Evolutionary conservation across 768 basidiomycete genomes (phyloP).

Genomic region (Boletus speciosus): DNA sequence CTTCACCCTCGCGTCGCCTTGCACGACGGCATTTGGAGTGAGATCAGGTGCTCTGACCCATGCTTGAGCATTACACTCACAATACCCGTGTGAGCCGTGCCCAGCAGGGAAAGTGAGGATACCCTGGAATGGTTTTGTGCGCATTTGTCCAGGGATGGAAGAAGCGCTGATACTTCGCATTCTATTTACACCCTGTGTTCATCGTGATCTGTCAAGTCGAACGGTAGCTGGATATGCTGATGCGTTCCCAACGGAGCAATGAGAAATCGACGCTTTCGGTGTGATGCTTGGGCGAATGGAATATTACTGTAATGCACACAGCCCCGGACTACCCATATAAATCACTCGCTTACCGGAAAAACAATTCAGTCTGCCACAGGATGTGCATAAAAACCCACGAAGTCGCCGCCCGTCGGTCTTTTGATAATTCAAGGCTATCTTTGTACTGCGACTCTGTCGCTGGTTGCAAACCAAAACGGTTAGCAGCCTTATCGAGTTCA

Average conservation of each 20-base stretch:
- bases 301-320: too few relatives aligned
- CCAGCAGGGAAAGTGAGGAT: constrained; percentile 1
- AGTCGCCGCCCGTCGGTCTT: too few relatives aligned
- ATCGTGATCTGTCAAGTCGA: too few relatives aligned
- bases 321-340: too few relatives aligned
- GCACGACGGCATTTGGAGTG: constrained; percentile 7
- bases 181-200: background rate
- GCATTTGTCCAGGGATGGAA: background rate
- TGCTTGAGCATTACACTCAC: constrained; percentile 4
- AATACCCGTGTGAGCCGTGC: background rate
- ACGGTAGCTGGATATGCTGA: background rate
- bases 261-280: background rate
- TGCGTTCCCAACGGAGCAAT: background rate
- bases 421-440: too few relatives aligned
- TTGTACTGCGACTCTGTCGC: too few relatives aligned
- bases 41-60: constrained; percentile 24
- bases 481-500: too few relatives aligned
- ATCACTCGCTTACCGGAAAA: too few relatives aligned
- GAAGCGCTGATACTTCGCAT: background rate
- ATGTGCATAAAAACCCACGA: too few relatives aligned
- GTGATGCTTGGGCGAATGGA: background rate
- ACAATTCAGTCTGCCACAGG: too few relatives aligned
- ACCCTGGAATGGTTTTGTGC: background rate
- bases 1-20: constrained; percentile 13
- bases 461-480: too few relatives aligned